A percentile compares a stretch with the other conserved stretches of the same genome.
Evolutionary conservation across 306 rosid species (phyloP).

Genomic region (Ammopiptanthus mongolicus): DNA sequence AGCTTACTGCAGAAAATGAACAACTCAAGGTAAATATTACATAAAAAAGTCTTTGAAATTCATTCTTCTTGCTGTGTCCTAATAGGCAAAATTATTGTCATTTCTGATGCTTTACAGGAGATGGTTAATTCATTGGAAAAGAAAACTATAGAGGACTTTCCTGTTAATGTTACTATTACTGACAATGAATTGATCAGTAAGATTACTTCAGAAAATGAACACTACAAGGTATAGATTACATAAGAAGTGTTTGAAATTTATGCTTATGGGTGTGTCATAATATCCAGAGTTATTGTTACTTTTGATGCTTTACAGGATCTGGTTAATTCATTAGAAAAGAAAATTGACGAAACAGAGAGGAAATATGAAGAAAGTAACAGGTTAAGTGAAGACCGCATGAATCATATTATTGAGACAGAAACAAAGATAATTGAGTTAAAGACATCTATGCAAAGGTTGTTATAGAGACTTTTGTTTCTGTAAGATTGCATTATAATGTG

Average conservation of each 20-base stretch:
- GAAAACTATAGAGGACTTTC: constrained; percentile 30
- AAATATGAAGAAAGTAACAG: constrained; percentile 36
- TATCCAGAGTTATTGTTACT: constrained; percentile 9
- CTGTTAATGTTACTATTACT: constrained; percentile 33
- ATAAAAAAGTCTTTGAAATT: not conserved
- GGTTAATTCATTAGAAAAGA: constrained; percentile 65
- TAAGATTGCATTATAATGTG: constrained; percentile 6
- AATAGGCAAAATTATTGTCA: constrained; percentile 1
- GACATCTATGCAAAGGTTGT: constrained; percentile 81
- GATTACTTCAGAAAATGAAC: constrained; percentile 65
- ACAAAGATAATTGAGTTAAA: constrained; percentile 73
- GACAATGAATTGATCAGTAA: constrained; percentile 49
- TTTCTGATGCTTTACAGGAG: constrained; percentile 15
- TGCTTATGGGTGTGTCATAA: not conserved
- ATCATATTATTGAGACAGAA: constrained; percentile 74
- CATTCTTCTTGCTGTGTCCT: not conserved
- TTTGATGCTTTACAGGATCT: constrained; percentile 47
- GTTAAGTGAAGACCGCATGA: constrained; percentile 74
- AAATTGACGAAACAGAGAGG: constrained; percentile 63
- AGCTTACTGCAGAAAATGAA: constrained; percentile 66
- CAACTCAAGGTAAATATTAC: constrained; percentile 54
- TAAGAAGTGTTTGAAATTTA: not conserved
- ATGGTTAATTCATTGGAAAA: constrained; percentile 21
- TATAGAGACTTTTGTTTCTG: constrained; percentile 1
- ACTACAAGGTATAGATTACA: constrained; percentile 50